These are phyloP conservation scores for Fragaria iinumae DNA, from an alignment of 306 rosid species.

Conservation along the genomic window DNA sequence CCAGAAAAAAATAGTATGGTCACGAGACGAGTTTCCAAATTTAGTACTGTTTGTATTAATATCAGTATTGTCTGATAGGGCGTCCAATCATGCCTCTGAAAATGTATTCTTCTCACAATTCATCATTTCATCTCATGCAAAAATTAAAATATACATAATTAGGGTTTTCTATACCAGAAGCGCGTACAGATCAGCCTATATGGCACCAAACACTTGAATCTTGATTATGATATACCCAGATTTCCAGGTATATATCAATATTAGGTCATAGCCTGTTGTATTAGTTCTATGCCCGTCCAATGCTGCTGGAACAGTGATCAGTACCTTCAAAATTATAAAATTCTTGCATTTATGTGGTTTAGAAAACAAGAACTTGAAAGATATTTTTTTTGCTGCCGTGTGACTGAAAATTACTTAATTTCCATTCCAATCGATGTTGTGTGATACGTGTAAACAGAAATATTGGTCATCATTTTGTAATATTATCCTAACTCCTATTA, in stretches of 20 bases:
- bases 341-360: no score
- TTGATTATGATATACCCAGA: constrained; percentile 2
- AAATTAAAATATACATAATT: not conserved
- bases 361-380: no score
- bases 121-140: not conserved
- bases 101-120: constrained; percentile 18
- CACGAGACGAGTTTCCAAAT: constrained; percentile 80
- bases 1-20: constrained; percentile 31
- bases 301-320: not conserved
- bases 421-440: not conserved
- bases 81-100: constrained; percentile 36
- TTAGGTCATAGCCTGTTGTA: not conserved
- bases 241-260: not conserved
- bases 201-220: not conserved
- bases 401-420: not conserved
- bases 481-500: not conserved
- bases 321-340: not conserved
- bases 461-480: not conserved
- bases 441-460: not conserved
- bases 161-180: not conserved
- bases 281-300: not conserved
- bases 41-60: constrained; percentile 42
- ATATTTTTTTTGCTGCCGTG: not conserved
- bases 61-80: constrained; percentile 49
- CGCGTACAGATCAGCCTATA: not conserved